These are phyloP conservation scores for Myriosclerotinia duriaeana DNA, from an alignment of 2,329 filamentous ascomycete genomes.

Conservation along the genomic window DNA sequence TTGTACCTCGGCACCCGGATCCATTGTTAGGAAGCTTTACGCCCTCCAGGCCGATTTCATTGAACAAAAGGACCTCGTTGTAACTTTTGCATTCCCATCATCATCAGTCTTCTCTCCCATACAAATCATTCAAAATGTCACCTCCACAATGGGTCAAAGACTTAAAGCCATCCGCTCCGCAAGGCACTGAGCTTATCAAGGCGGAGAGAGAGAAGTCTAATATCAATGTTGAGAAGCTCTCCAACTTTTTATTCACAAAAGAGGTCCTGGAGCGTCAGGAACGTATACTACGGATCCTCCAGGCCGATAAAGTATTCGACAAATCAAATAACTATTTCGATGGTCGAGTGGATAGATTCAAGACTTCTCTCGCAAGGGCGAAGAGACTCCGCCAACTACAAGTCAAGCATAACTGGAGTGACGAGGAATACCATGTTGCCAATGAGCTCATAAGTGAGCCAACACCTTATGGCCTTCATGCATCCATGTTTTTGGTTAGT, in stretches of 20 bases:
- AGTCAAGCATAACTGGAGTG: slow-evolving; percentile 64
- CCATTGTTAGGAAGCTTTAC: neutral
- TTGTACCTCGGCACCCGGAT: slow-evolving; percentile 18
- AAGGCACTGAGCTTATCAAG: slow-evolving; percentile 67
- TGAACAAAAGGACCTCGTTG: slow-evolving; percentile 4
- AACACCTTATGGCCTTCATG: slow-evolving; percentile 71
- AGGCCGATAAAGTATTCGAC: slow-evolving; percentile 69
- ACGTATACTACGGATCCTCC: slow-evolving; percentile 62
- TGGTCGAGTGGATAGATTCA: slow-evolving; percentile 66
- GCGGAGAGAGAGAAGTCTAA: slow-evolving; percentile 67
- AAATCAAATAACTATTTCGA: slow-evolving; percentile 77
- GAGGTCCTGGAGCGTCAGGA: slow-evolving; percentile 61
- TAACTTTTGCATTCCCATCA: neutral
- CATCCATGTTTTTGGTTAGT: slow-evolving; percentile 64
- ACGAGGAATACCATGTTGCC: slow-evolving; percentile 63
- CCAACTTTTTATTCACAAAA: slow-evolving; percentile 67
- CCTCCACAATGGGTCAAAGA: slow-evolving; percentile 61
- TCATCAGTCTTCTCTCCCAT: slow-evolving; percentile 1
- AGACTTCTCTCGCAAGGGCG: slow-evolving; percentile 66
- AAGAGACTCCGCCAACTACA: slow-evolving; percentile 69
- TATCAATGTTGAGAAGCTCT: slow-evolving; percentile 65
- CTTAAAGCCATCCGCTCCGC: slow-evolving; percentile 63
- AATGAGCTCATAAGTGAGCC: slow-evolving; percentile 71
- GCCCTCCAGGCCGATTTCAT: slow-evolving; percentile 18
- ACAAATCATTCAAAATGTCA: slow-evolving; percentile 34